Evolutionary conservation across 2,329 filamentous ascomycete genomes (phyloP), one percentile per base, ranked within the genome.

Genomic region (Ophiostoma novo-ulmi): DNA sequence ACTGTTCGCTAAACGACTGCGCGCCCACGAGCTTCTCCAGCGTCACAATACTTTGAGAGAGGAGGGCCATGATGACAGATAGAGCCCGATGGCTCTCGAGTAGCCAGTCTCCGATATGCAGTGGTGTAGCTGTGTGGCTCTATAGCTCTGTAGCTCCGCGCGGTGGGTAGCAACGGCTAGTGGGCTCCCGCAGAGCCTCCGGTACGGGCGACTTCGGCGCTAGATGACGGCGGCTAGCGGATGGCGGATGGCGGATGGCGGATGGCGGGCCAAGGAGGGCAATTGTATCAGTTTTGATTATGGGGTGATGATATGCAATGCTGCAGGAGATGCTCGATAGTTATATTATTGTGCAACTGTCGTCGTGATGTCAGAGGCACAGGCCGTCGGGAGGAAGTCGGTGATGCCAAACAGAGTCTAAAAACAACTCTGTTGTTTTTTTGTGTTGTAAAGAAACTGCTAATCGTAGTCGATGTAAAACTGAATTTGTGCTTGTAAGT

Each of bases 1-100:
- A 81, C 75, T 86, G 85, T 73, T 89, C 85, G 31, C 80, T 74
- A 66, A 81, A 78, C 48, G 80, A 82, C 73, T 81, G 82, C 11
- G 88, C 84, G 75, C 81, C 84, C 73, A 83, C 83, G 70, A 91
- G 81, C 77, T 88, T 85, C 70, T 83, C 79, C 68, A 89, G 80
- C 74, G 88, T 84, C 69, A 85, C 82, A 68, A 84, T 82, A 71
- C 78, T 82, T 74, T 83, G 82, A 36, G 58, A 26, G 71, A 83
- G 79, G 75, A 83, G 82, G 76, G 85, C 85, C 87, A 89, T 89
- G 41, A 14, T 41, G 66, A 22, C 6, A 22, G 7, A 39, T n/a
- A 20, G 35, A 39, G 17, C 61, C 26, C 58, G 58, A 7, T 63
- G 58, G 58, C 58, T 35, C 26, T 35, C 3, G 26, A 35, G 58